phyloP scores from a whole-genome alignment of 257 asterid genomes.

The Prunella vulgaris region DNA sequence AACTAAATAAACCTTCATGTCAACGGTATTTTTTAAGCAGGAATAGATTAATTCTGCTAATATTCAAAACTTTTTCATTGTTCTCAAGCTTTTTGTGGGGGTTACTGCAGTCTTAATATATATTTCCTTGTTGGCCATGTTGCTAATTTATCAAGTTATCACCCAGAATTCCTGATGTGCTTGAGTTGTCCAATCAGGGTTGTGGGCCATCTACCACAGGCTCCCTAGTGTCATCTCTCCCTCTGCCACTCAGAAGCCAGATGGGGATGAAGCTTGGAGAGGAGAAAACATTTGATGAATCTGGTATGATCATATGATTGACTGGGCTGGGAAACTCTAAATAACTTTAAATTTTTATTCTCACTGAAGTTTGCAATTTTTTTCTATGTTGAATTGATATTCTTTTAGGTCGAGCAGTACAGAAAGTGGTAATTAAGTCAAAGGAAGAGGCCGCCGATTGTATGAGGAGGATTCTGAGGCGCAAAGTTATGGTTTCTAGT shows the following conservation, averaged over 20 bases:
- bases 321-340: neutral
- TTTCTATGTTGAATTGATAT: neutral
- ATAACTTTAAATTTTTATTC: neutral
- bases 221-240: conserved; percentile 62
- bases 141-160: neutral
- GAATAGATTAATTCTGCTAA: no score
- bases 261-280: conserved; percentile 53
- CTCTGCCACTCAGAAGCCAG: conserved; percentile 50
- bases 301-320: conserved; percentile 36
- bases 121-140: neutral
- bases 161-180: conserved; percentile 16
- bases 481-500: conserved; percentile 82
- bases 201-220: conserved; percentile 50
- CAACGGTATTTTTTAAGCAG: no score
- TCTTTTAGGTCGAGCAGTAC: conserved; percentile 33
- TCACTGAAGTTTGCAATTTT: neutral
- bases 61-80: no score
- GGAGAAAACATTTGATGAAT: conserved; percentile 31
- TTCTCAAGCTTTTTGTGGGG: no score
- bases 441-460: conserved; percentile 70
- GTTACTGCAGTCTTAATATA: no score
- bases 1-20: neutral
- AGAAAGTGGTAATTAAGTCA: conserved; percentile 41
- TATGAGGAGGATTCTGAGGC: conserved; percentile 57
- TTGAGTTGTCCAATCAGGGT: conserved; percentile 49